phyloP scores from a whole-genome alignment of 2,329 filamentous ascomycete species.

The Nakataea oryzae region DNA sequence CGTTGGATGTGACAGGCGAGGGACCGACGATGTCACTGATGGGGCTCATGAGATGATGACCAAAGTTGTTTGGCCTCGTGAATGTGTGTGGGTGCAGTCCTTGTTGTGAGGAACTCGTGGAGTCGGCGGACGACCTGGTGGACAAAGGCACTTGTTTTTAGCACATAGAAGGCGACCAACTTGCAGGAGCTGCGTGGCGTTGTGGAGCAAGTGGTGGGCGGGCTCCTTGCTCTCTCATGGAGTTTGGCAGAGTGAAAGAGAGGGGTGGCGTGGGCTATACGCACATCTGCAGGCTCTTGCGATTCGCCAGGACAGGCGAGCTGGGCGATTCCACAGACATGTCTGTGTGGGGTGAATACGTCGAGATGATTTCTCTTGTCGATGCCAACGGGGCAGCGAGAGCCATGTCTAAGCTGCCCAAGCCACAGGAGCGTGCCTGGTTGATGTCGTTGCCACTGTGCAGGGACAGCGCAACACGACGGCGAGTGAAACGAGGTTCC shows the following conservation, averaged over 20 bases:
- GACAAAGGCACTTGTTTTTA: conserved; percentile 18
- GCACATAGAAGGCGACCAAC: background rate
- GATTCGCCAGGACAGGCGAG: conserved; percentile 30
- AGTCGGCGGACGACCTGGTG: conserved; percentile 27
- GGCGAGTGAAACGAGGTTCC: background rate
- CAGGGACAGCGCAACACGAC: background rate
- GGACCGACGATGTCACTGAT: conserved; percentile 65
- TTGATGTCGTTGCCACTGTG: background rate
- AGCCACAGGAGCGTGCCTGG: background rate
- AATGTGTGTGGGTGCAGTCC: conserved; percentile 42
- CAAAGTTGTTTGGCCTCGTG: conserved; percentile 29
- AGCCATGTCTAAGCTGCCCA: conserved; percentile 33
- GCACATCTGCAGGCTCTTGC: conserved; percentile 42
- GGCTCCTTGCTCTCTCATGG: background rate
- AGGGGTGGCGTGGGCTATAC: conserved; percentile 13
- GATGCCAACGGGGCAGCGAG: conserved; percentile 54
- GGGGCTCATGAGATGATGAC: conserved; percentile 44
- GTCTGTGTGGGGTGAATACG: conserved; percentile 36
- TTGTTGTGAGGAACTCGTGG: conserved; percentile 14
- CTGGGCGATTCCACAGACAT: conserved; percentile 46
- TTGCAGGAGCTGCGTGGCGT: background rate
- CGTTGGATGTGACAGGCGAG: conserved; percentile 77
- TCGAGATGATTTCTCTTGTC: conserved; percentile 43
- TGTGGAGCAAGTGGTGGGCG: too few species aligned
- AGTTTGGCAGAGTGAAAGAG: background rate